phyloP scores from a whole-genome alignment of 352 stramenopile species.

The Globisporangium iwayamae region DNA sequence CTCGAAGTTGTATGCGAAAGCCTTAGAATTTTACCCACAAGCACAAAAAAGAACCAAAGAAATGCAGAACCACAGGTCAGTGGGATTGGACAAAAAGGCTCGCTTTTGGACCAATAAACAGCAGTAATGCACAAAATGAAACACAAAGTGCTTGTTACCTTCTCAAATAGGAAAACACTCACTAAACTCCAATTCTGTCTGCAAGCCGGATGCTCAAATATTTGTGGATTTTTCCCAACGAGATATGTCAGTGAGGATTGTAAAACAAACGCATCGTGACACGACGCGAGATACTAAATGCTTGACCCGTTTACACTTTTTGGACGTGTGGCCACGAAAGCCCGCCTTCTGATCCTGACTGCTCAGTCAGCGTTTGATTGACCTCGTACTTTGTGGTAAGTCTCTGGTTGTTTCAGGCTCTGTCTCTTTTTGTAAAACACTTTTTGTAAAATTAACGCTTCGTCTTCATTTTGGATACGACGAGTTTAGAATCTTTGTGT shows the following conservation, averaged over 20 bases:
- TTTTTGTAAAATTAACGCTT: too few relatives aligned
- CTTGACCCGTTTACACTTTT: background rate
- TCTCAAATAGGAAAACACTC: background rate
- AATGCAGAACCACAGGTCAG: too few relatives aligned
- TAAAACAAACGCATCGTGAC: background rate
- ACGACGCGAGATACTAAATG: background rate
- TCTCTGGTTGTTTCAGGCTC: too few relatives aligned
- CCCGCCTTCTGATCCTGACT: background rate
- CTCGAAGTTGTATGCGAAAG: background rate
- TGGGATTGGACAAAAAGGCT: too few relatives aligned
- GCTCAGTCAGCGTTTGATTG: background rate
- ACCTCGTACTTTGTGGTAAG: background rate
- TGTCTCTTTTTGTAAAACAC: too few relatives aligned
- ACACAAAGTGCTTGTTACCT: too few relatives aligned
- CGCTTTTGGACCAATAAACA: too few relatives aligned
- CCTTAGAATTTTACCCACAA: background rate
- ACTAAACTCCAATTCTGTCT: background rate
- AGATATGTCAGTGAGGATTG: background rate
- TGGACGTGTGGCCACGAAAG: background rate
- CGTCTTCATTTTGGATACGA: too few relatives aligned
- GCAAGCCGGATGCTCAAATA: background rate
- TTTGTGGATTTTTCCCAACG: background rate
- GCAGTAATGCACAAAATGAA: too few relatives aligned
- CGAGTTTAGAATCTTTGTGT: too few relatives aligned
- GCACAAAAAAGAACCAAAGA: too few relatives aligned